Percentiles rank a stretch among this genome's conserved stretches.
Conservation (phyloP, 2,329 filamentous ascomycete genomes). For the Coniochaeta prunicola region DNA sequence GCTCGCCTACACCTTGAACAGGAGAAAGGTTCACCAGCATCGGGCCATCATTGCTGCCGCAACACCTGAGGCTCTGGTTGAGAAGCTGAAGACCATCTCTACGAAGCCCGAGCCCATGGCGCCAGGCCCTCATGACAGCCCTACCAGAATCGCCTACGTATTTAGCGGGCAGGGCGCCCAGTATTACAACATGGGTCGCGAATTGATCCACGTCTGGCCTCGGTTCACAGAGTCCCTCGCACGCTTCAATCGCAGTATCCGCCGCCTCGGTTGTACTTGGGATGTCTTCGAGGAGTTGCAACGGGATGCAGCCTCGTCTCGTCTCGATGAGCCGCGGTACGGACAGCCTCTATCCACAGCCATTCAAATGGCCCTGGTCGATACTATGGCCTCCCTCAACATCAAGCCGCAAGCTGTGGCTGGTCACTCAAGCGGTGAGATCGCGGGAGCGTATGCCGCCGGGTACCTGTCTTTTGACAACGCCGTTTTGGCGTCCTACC, state of each 20-base stretch:
- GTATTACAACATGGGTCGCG: conserved; percentile 24
- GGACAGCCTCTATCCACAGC: conserved; percentile 9
- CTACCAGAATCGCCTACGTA: conserved; percentile 12
- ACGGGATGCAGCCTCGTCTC: conserved; percentile 5
- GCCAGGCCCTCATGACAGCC: background rate
- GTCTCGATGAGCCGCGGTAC: conserved; percentile 6
- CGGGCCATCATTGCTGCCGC: too few species aligned
- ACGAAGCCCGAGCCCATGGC: too few species aligned
- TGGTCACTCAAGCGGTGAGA: conserved; percentile 11
- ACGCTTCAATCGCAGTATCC: background rate
- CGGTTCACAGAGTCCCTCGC: too few species aligned
- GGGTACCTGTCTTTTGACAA: conserved; percentile 9
- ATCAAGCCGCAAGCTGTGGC: conserved; percentile 11
- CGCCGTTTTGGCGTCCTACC: conserved; percentile 5
- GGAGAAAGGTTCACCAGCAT: too few species aligned
- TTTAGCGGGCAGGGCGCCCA: conserved; percentile 33
- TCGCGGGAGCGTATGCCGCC: conserved; percentile 9
- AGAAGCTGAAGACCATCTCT: too few species aligned
- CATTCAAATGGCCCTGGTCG: conserved; percentile 8
- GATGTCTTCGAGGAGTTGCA: conserved; percentile 18
- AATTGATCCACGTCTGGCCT: conserved; percentile 15
- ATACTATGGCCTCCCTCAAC: conserved; percentile 4
- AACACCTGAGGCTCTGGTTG: too few species aligned
- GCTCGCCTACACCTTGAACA: too few species aligned
- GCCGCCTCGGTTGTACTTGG: conserved; percentile 16